Base-by-base conservation (phyloP, 2,329 filamentous ascomycete genomes). In the Fusarium globosum region DNA sequence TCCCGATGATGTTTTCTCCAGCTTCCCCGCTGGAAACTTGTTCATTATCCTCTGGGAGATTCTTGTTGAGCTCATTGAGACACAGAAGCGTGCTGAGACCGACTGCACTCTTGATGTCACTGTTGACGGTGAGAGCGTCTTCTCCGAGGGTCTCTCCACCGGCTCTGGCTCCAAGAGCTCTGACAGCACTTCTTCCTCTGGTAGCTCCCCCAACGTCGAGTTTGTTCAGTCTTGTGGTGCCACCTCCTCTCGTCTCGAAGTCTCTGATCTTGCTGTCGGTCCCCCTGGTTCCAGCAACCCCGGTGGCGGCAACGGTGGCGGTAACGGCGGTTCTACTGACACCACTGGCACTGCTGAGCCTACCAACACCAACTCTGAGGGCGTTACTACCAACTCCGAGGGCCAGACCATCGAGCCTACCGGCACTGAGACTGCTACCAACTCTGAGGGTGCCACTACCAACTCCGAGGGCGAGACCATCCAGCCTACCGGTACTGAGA, bases 341-440 rank as follows among this genome's bases (percentile, higher is more conserved):
- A 82, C 82, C 13, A 85, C 83, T 4, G 83, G 79, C 16, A 56
- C 23, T 4, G 35, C 6, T 56, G 28, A 58, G 16, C 39, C 55
- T 21, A 58, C 63, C 2, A 12, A 46, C 43, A 30, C 62, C 48
- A 63, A 63, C 62, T 28, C 39, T 5, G 57, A 41, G n/a, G 58
- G 59, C 3, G 39, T n/a, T 1, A 30, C 58, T 4, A 67, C 64
- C 51, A 67, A 67, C 64, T 41, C 33, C 3, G 62, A 67, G 4
- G 51, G 64, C 6, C n/a, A 67, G 45, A 66, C 65, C 5, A 7
- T 67, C 33, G 9, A 20, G 11, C 53, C 15, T 39, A 73, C 2
- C 13, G 46, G 46, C 3, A 49, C 46, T 12, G 6, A 38, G 18
- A 46, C 43, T 21, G 35, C 42, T n/a, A 67, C 65, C 61, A 67